These are phyloP conservation scores for Teunomyces lycoperdinae DNA, from an alignment of 805 yeast genomes.

Conservation along the genomic window DNA sequence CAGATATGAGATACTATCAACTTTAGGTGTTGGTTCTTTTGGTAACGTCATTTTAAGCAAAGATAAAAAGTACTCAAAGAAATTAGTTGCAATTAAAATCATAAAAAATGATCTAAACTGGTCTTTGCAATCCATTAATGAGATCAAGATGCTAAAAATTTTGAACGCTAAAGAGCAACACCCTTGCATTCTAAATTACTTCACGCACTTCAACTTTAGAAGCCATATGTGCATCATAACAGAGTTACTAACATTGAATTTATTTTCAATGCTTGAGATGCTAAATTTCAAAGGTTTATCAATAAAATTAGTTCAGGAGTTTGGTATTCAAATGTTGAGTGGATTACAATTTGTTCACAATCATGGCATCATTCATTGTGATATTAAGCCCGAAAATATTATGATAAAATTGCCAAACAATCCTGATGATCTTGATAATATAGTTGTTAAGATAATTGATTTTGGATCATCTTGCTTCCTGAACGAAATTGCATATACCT, in stretches of 20 bases:
- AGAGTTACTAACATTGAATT: slow-evolving; percentile 64
- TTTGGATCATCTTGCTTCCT: slow-evolving; percentile 66
- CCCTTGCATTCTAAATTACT: slow-evolving; percentile 30
- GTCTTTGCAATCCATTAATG: slow-evolving; percentile 75
- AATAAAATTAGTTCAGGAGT: slow-evolving; percentile 35
- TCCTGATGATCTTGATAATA: slow-evolving; percentile 31
- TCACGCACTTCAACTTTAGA: slow-evolving; percentile 73
- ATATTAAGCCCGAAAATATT: slow-evolving; percentile 81
- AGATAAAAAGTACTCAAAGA: slow-evolving; percentile 54
- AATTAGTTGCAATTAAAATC: slow-evolving; percentile 70
- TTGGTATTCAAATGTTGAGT: slow-evolving; percentile 54
- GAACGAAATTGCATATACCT: slow-evolving; percentile 45
- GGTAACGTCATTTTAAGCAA: slow-evolving; percentile 71
- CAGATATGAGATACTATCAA: slow-evolving; percentile 58
- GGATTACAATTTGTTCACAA: slow-evolving; percentile 62
- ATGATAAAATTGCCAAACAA: slow-evolving; percentile 46
- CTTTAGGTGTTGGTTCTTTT: slow-evolving; percentile 77
- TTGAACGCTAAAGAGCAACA: slow-evolving; percentile 27
- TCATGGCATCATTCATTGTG: slow-evolving; percentile 70
- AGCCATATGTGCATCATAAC: slow-evolving; percentile 81
- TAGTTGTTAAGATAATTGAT: slow-evolving; percentile 68
- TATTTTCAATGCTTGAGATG: slow-evolving; percentile 57
- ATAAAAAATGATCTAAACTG: slow-evolving; percentile 71
- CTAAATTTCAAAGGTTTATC: slow-evolving; percentile 50
- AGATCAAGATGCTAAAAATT: slow-evolving; percentile 61